Conservation (phyloP, 164 flowering plant species). For the Magnolia kwangsiensis region DNA sequence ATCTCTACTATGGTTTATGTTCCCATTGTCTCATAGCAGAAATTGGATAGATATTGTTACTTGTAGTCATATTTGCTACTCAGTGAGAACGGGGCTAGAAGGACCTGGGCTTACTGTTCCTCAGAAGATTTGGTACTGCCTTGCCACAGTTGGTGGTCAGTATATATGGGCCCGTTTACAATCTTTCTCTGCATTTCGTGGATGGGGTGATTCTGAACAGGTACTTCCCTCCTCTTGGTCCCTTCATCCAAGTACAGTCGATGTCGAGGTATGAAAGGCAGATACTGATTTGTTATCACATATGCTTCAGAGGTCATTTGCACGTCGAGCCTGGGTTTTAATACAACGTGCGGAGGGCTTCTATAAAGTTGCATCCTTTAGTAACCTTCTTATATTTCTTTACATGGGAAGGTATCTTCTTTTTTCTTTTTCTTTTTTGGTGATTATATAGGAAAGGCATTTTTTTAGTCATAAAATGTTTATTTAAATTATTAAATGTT, state of each 20-base stretch:
- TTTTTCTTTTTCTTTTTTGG: background rate
- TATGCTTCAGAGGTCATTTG: constrained; percentile 64
- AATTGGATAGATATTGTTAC: too few relatives aligned
- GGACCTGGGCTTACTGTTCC: constrained; percentile 85
- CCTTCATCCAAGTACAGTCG: background rate
- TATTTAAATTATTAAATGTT: background rate
- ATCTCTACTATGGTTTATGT: too few relatives aligned
- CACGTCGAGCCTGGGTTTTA: constrained; percentile 76
- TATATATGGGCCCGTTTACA: constrained; percentile 89
- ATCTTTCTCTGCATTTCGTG: constrained; percentile 94
- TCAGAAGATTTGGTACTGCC: constrained; percentile 89
- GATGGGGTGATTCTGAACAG: constrained; percentile 98
- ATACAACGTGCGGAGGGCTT: constrained; percentile 77
- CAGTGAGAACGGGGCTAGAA: constrained; percentile 95
- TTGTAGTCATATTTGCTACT: constrained; percentile 6
- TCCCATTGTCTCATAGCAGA: too few relatives aligned
- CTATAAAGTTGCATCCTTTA: constrained; percentile 86
- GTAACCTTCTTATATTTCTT: constrained; percentile 81
- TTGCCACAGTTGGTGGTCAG: constrained; percentile 90
- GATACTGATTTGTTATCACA: constrained; percentile 14
- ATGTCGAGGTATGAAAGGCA: background rate
- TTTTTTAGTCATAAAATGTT: too few relatives aligned
- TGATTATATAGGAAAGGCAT: background rate
- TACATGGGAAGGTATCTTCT: constrained; percentile 70
- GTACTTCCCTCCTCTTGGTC: constrained; percentile 26